phyloP scores from a whole-genome alignment of 192 early-diverging fungal genomes.

The Podila minutissima region DNA sequence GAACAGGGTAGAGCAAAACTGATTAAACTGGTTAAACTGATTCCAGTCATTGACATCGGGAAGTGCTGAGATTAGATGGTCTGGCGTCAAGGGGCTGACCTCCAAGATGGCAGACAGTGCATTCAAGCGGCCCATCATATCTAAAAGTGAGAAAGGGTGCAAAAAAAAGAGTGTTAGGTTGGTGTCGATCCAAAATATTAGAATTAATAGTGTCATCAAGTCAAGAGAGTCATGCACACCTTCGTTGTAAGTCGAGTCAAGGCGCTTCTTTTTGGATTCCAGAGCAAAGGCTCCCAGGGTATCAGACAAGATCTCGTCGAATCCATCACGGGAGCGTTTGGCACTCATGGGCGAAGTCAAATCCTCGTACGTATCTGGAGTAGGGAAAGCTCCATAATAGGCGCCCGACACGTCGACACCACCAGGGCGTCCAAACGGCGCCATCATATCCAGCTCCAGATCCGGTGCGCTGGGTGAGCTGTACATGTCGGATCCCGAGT shows the following conservation, averaged over 20 bases:
- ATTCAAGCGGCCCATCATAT: constrained; percentile 38
- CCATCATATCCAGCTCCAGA: constrained; percentile 27
- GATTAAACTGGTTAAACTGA: constrained; percentile 46
- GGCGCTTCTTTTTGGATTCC: constrained; percentile 48
- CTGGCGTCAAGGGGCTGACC: constrained; percentile 17
- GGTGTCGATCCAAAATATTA: background rate
- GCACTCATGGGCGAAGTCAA: constrained; percentile 7
- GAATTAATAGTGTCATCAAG: background rate
- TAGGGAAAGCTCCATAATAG: constrained; percentile 22
- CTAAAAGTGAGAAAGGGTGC: constrained; percentile 2
- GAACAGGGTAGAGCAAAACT: constrained; percentile 34
- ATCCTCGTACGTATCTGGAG: constrained; percentile 10
- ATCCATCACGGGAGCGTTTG: constrained; percentile 31
- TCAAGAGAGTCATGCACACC: constrained; percentile 14
- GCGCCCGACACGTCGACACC: constrained; percentile 10
- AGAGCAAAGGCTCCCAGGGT: constrained; percentile 41
- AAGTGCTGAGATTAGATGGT: constrained; percentile 17
- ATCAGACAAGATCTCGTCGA: constrained; percentile 36
- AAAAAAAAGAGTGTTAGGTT: background rate
- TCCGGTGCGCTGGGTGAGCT: constrained; percentile 29
- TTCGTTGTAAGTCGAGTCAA: constrained; percentile 42
- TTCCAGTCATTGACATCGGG: constrained; percentile 29
- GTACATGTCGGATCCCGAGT: constrained; percentile 33
- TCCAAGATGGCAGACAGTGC: constrained; percentile 37
- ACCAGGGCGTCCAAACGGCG: constrained; percentile 2